These are phyloP conservation scores for Colletotrichum sp. DNA, from an alignment of 2,329 filamentous ascomycete species.

Conservation along the genomic window DNA sequence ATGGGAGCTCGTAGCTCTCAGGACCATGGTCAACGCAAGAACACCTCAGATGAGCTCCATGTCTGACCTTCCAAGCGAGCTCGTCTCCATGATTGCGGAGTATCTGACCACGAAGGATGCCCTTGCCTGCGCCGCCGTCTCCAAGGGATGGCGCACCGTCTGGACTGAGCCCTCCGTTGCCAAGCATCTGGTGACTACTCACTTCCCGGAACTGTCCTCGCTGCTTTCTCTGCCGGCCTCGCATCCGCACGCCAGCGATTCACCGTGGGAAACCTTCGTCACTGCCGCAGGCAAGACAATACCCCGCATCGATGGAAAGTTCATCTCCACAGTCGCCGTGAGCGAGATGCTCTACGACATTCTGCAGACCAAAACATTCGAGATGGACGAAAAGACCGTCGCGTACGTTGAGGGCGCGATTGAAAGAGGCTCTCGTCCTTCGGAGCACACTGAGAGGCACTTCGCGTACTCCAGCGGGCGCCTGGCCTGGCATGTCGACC, in stretches of 20 bases:
- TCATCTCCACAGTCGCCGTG: neutral
- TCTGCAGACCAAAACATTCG: neutral
- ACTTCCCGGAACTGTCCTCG: neutral
- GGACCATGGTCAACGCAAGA: neutral
- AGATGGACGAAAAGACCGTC: neutral
- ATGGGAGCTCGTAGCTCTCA: slow-evolving; percentile 10
- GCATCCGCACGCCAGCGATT: neutral
- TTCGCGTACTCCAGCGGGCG: neutral
- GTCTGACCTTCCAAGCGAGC: slow-evolving; percentile 1
- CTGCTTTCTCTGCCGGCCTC: neutral
- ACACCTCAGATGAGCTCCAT: neutral
- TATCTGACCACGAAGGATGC: neutral
- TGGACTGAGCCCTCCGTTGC: neutral
- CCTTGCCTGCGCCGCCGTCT: slow-evolving; percentile 1
- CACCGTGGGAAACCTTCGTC: neutral
- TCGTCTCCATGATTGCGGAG: neutral
- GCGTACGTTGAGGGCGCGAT: neutral
- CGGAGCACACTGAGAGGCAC: neutral
- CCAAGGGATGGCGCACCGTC: neutral
- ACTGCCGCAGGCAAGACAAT: neutral
- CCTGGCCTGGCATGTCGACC: neutral
- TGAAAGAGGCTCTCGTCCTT: neutral
- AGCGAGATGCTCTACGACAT: neutral
- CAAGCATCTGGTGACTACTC: neutral
- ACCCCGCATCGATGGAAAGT: neutral